These are phyloP conservation scores for Sindora glabra DNA, from an alignment of 306 rosid species.

Conservation along the genomic window DNA sequence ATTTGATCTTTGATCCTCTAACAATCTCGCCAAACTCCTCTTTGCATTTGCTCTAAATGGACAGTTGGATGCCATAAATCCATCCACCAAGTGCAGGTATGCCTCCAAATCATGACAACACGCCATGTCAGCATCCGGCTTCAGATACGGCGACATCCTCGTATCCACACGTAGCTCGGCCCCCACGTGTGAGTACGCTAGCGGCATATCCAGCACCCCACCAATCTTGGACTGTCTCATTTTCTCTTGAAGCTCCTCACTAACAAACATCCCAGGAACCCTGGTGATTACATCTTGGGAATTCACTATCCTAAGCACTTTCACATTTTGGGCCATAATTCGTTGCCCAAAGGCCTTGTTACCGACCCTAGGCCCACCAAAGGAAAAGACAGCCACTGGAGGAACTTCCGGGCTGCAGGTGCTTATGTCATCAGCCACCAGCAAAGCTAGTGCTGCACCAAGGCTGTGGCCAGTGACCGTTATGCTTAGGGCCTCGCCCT, in stretches of 20 bases:
- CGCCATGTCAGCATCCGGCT: constrained; percentile 78
- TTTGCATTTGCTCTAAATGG: constrained; percentile 83
- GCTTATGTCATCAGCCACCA: constrained; percentile 72
- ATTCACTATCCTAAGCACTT: constrained; percentile 72
- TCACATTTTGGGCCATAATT: constrained; percentile 30
- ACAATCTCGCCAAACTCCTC: constrained; percentile 62
- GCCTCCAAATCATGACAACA: constrained; percentile 96
- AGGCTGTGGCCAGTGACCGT: constrained; percentile 87
- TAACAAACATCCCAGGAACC: constrained; percentile 43
- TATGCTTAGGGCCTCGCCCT: constrained; percentile 64
- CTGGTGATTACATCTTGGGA: constrained; percentile 78
- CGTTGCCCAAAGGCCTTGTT: constrained; percentile 54
- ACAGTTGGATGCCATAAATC: constrained; percentile 70
- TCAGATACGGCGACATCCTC: constrained; percentile 78
- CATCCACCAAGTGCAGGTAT: constrained; percentile 86
- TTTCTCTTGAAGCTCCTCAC: constrained; percentile 46
- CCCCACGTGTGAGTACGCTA: constrained; percentile 80
- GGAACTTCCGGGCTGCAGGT: constrained; percentile 28
- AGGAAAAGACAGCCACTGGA: constrained; percentile 72
- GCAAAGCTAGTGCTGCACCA: constrained; percentile 69
- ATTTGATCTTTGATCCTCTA: constrained; percentile 66
- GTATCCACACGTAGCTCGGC: constrained; percentile 66
- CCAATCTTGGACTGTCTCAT: constrained; percentile 22
- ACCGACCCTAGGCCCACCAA: constrained; percentile 90
- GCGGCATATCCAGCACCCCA: constrained; percentile 33